Conservation (phyloP, 345 rosid genomes). For the Rhodamnia rubescens region DNA sequence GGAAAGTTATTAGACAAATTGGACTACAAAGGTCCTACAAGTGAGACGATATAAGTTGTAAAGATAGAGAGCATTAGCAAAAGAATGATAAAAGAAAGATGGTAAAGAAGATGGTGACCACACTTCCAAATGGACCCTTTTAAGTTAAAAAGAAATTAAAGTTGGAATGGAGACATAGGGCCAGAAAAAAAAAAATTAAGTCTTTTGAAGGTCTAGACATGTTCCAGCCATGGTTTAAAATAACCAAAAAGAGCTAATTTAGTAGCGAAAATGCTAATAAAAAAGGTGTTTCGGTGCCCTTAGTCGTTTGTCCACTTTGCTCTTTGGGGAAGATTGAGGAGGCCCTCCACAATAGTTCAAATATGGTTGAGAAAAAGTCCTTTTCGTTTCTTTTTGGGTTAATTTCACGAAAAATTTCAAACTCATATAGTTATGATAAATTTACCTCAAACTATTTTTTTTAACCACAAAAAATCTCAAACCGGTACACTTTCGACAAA, state of each 20-base stretch:
- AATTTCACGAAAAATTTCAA: too few relatives aligned
- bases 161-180: background rate
- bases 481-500: too few relatives aligned
- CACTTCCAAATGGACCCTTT: background rate
- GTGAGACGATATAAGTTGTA: conserved; percentile 3
- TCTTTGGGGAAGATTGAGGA: background rate
- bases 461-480: too few relatives aligned
- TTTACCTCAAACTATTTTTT: too few relatives aligned
- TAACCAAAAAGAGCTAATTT: background rate
- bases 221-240: background rate
- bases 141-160: background rate
- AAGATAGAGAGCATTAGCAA: conserved; percentile 12
- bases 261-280: background rate
- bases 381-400: background rate
- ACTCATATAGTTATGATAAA: too few relatives aligned
- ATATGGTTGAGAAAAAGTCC: background rate
- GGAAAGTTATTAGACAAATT: background rate
- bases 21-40: conserved; percentile 3
- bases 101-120: background rate
- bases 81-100: background rate
- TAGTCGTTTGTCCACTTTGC: background rate
- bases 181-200: background rate
- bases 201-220: background rate
- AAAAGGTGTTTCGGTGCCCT: background rate
- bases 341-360: background rate